phyloP scores from a whole-genome alignment of 768 basidiomycete species.

The Amanita rimosa region DNA sequence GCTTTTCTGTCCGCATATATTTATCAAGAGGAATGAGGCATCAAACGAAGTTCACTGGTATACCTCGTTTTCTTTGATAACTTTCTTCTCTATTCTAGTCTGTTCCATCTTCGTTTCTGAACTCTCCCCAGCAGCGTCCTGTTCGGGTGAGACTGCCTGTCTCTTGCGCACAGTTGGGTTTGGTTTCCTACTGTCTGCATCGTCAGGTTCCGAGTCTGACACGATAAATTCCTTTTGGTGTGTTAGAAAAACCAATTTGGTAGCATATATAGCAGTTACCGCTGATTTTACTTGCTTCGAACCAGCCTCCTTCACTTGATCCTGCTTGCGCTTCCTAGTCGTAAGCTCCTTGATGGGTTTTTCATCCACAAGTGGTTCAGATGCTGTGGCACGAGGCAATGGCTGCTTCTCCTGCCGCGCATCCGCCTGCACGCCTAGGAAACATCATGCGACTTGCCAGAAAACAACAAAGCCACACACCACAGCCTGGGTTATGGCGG shows the following conservation, averaged over 20 bases:
- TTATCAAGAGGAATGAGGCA: neutral
- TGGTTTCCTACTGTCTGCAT: neutral
- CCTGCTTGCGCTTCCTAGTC: neutral
- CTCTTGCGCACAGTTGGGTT: neutral
- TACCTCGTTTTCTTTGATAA: neutral
- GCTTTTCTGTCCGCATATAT: conserved; percentile 21
- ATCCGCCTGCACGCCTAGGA: conserved; percentile 7
- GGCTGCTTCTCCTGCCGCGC: conserved; percentile 1
- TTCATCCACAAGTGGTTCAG: neutral
- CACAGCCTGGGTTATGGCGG: conserved; percentile 25
- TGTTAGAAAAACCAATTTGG: neutral
- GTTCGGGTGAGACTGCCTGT: neutral
- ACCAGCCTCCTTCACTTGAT: conserved; percentile 9
- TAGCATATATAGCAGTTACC: neutral
- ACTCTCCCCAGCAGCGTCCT: neutral
- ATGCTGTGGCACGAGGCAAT: neutral
- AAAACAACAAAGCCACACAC: conserved; percentile 14
- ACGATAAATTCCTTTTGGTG: neutral
- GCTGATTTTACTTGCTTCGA: conserved; percentile 10
- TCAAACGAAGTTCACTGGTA: neutral
- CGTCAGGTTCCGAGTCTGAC: conserved; percentile 1
- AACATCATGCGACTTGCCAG: conserved; percentile 2
- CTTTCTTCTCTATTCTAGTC: no score
- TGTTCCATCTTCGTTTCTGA: neutral
- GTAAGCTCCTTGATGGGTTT: neutral